Conservation (phyloP, 1,139 yeast genomes). For the Sugiyamaella neomexicana region DNA sequence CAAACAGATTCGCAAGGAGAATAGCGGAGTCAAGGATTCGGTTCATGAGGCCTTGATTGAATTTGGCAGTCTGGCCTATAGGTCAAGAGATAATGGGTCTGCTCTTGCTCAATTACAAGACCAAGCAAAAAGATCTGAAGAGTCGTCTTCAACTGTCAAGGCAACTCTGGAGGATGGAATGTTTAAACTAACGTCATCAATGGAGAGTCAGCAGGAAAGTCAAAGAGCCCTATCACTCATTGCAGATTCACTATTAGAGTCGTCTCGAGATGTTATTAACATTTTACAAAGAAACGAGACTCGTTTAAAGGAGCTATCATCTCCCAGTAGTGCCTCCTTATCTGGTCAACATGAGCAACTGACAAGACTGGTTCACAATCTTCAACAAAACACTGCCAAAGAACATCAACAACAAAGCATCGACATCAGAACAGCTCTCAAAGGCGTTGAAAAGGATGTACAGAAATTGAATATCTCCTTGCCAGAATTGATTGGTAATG, state of each 20-base stretch:
- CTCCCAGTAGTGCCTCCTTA: not conserved
- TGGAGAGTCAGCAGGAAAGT: slow-evolving; percentile 31
- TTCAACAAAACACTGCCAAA: slow-evolving; percentile 7
- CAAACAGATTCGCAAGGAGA: slow-evolving; percentile 32
- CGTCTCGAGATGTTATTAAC: slow-evolving; percentile 26
- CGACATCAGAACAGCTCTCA: slow-evolving; percentile 4
- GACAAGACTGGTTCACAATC: not conserved
- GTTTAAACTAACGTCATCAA: slow-evolving; percentile 23
- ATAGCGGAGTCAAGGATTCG: slow-evolving; percentile 40
- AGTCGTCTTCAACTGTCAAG: slow-evolving; percentile 23
- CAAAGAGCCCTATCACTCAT: slow-evolving; percentile 30
- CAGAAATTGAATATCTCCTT: not conserved
- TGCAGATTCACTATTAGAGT: slow-evolving; percentile 30
- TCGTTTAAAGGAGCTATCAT: slow-evolving; percentile 21
- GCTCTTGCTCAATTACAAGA: slow-evolving; percentile 42
- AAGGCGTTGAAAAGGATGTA: not conserved
- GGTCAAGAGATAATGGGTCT: slow-evolving; percentile 48
- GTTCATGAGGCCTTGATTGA: slow-evolving; percentile 45
- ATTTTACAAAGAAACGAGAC: slow-evolving; percentile 25
- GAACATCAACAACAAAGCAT: not conserved
- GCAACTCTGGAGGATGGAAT: slow-evolving; percentile 28
- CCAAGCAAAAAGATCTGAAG: slow-evolving; percentile 28
- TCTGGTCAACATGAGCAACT: slow-evolving; percentile 14
- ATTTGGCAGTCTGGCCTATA: slow-evolving; percentile 43
- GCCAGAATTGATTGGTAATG: not conserved